Evolutionary conservation across 306 rosid species (phyloP).

Genomic region (Cicer pinnatifidum): DNA sequence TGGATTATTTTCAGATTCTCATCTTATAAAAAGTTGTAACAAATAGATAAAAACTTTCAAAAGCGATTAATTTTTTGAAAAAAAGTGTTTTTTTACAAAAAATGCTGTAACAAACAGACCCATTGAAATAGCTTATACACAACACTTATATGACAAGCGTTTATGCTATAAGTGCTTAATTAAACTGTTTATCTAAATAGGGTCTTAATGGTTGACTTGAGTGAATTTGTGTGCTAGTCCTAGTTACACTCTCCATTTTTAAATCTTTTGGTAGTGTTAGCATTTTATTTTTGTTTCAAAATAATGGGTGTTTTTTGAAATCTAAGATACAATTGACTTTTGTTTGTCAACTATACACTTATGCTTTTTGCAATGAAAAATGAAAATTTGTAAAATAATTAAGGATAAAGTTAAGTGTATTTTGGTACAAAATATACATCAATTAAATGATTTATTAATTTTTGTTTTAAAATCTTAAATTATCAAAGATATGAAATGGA

Average conservation of each 20-base stretch:
- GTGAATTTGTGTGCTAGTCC: neutral
- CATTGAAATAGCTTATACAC: too few relatives aligned
- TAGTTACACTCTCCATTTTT: neutral
- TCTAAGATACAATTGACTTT: neutral
- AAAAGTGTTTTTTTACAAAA: too few relatives aligned
- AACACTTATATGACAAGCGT: too few relatives aligned
- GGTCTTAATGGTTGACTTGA: constrained; percentile 33
- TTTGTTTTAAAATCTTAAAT: neutral
- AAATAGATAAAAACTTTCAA: too few relatives aligned
- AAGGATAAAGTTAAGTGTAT: neutral
- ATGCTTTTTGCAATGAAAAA: neutral
- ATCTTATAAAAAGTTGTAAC: too few relatives aligned
- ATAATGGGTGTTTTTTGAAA: neutral
- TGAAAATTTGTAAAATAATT: neutral
- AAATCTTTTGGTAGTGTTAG: neutral
- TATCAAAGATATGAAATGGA: neutral
- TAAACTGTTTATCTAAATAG: too few relatives aligned
- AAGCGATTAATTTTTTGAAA: too few relatives aligned
- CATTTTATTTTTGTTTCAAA: neutral
- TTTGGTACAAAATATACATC: neutral
- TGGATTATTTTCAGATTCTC: too few relatives aligned
- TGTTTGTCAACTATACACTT: too few relatives aligned
- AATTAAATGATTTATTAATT: neutral
- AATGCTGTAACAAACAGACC: too few relatives aligned
- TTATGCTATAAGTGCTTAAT: too few relatives aligned